Percentiles rank a stretch among this genome's conserved stretches.
phyloP scores from a whole-genome alignment of 108 stramenopile genomes.

The Hondaea fermentalgiana region DNA sequence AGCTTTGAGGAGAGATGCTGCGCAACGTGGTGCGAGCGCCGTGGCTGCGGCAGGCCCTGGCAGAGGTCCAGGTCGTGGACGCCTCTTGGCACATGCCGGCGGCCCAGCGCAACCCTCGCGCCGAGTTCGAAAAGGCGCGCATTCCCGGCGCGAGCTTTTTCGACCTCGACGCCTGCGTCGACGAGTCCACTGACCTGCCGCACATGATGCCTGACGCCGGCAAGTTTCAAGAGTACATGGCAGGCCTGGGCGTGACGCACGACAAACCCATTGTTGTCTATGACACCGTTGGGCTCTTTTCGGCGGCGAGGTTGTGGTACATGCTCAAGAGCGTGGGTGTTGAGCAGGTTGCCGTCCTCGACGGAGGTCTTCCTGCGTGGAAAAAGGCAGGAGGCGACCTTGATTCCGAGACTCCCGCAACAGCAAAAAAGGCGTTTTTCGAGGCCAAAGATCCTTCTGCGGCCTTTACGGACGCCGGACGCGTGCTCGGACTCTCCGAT shows the following conservation, averaged over 20 bases:
- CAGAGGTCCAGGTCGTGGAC: background rate
- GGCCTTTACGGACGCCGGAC: background rate
- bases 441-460: background rate
- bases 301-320: background rate
- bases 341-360: background rate
- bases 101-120: background rate
- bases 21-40: slow-evolving; percentile 1
- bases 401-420: background rate
- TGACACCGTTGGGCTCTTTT: background rate
- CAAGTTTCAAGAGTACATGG: background rate
- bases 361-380: slow-evolving; percentile 4
- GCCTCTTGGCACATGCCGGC: background rate
- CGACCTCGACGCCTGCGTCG: slow-evolving; percentile 1
- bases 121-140: background rate
- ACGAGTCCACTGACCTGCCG: background rate
- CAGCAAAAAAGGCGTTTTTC: background rate
- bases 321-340: background rate
- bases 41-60: background rate
- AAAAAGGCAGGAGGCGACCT: background rate
- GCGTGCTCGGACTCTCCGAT: background rate
- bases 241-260: background rate
- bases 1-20: background rate
- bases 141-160: background rate
- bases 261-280: background rate
- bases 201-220: background rate